phyloP scores from a whole-genome alignment of 2,329 filamentous ascomycete genomes.

The Epicoccum nigrum region DNA sequence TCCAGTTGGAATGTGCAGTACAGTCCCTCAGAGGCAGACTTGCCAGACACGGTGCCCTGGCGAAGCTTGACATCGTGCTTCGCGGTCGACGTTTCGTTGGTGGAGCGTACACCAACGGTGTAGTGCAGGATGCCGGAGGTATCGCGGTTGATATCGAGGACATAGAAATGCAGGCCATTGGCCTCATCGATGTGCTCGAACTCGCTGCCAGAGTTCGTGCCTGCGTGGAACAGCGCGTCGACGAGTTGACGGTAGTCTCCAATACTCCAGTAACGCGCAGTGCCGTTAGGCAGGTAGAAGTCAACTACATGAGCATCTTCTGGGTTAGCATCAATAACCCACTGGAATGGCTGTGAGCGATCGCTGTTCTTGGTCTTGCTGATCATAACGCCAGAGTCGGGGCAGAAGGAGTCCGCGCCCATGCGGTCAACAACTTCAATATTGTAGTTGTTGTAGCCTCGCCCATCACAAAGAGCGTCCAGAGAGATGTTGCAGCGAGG shows the following conservation, averaged over 20 bases:
- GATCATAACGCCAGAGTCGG: constrained; percentile 60
- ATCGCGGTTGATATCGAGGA: constrained; percentile 54
- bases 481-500: constrained; percentile 52
- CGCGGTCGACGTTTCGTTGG: constrained; percentile 46
- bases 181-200: constrained; percentile 57
- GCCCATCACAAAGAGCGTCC: constrained; percentile 59
- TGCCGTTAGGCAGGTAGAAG: constrained; percentile 58
- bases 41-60: constrained; percentile 40
- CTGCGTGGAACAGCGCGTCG: constrained; percentile 62
- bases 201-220: constrained; percentile 58
- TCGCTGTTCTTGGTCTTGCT: constrained; percentile 59
- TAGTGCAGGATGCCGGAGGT: constrained; percentile 55
- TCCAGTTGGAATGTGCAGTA: constrained; percentile 56
- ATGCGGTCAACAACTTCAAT: constrained; percentile 61
- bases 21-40: constrained; percentile 43
- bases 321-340: constrained; percentile 62
- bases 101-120: constrained; percentile 55
- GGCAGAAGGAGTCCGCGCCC: constrained; percentile 60
- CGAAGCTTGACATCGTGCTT: constrained; percentile 48
- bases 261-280: constrained; percentile 54
- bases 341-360: constrained; percentile 56
- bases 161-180: constrained; percentile 59
- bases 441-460: constrained; percentile 59
- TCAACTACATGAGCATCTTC: constrained; percentile 59
- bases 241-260: constrained; percentile 62